phyloP scores from a whole-genome alignment of 2,329 filamentous ascomycete species.

The Colletotrichum sp. region DNA sequence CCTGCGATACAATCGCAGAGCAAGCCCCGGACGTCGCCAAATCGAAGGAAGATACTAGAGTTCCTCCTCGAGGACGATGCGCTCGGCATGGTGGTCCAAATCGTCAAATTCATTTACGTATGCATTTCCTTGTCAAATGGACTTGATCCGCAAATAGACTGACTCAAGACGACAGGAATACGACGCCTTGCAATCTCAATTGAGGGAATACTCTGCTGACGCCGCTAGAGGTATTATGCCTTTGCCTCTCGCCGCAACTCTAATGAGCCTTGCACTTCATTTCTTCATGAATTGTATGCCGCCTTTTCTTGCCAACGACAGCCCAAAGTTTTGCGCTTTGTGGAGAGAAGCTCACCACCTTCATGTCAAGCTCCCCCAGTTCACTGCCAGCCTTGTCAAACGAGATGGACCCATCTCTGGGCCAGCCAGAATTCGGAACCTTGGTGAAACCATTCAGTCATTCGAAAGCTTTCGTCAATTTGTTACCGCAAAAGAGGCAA shows the following conservation, averaged over 20 bases:
- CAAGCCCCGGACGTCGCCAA: background rate
- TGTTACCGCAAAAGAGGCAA: too few species aligned
- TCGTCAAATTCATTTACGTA: background rate
- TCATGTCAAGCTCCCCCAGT: too few species aligned
- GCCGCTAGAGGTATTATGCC: background rate
- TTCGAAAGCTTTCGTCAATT: too few species aligned
- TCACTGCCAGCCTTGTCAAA: too few species aligned
- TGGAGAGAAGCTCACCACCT: too few species aligned
- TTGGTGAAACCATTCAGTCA: too few species aligned
- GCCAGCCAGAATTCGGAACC: too few species aligned
- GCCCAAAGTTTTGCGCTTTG: background rate
- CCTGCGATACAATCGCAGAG: background rate
- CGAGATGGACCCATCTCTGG: too few species aligned
- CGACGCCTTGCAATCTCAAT: background rate
- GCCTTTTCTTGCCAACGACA: background rate
- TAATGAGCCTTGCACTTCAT: background rate
- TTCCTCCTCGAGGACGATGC: background rate
- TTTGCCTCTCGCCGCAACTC: background rate
- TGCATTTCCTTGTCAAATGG: background rate
- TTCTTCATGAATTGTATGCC: background rate
- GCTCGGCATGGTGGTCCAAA: background rate
- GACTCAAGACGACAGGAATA: background rate
- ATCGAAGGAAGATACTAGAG: background rate
- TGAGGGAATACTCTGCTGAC: background rate
- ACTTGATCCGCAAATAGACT: background rate